Evolutionary conservation across 2,329 filamentous ascomycete species (phyloP), one percentile per base, ranked within the genome.

Genomic region (Nigrospora osmanthi): DNA sequence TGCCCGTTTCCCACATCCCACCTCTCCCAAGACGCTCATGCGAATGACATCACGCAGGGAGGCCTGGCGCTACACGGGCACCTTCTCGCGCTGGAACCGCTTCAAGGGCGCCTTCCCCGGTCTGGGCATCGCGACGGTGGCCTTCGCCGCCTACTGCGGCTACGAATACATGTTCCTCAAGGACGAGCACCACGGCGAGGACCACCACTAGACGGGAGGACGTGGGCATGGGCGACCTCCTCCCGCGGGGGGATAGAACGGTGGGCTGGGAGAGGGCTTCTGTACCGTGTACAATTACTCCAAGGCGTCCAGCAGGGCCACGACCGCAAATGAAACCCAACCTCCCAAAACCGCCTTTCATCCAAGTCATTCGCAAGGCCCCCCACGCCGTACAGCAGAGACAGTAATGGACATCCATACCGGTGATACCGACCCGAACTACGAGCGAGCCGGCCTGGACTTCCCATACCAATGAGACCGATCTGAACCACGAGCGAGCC

Each of bases 31-130:
- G 23, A 28, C 23, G 23, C 23, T 28, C 23, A 28, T 7, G 10
- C 16, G 15, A 17, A 28, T 38, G 35, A 46, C 19, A 23, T 23
- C 14, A 34, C n/a, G 52, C 64, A 98, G 93, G 62, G 93, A 98
- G 74, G 79, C 87, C 62, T 98, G 93, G 93, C 80, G 93, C 68
- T 96, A 95, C 75, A 83, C 78, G 33, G 93, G 91, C 52, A 83
- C 80, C 44, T 97, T 96, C 75, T 85, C 83, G 54, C 81, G 91
- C 58, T 86, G 75, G 71, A 95, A 95, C 72, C 85, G 93, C 57
- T 93, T 96, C 75, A 89, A 84, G 72, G 74, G 78, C 59, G 75
- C 81, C 52, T 89, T 98, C 64, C 93, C 93, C 34, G 93, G 93
- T 49, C 76, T 98, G 58, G 93, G 93, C 52, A 95, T 91, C 57